Evolutionary conservation across 148 eudicot species (phyloP).

Genomic region (Gaultheria prostrata): DNA sequence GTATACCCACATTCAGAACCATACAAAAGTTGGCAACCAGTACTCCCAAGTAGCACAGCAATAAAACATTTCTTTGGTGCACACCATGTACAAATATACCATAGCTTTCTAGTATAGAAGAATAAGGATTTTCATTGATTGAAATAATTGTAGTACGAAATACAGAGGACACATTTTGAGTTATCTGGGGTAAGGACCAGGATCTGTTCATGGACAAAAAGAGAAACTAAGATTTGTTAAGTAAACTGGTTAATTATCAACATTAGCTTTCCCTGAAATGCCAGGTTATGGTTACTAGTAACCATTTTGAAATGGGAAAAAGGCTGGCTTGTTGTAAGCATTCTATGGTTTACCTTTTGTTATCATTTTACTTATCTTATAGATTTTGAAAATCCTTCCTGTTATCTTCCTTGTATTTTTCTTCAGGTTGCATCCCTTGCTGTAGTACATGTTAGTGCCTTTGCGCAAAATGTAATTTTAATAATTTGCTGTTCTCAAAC

Average conservation of each 20-base stretch:
- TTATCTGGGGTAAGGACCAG: not conserved
- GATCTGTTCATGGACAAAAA: not conserved
- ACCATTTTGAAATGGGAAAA: not conserved
- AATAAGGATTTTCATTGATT: not conserved
- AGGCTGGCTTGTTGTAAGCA: not conserved
- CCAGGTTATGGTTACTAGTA: not conserved
- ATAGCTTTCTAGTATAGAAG: not conserved
- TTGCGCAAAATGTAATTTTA: not conserved
- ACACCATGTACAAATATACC: not conserved
- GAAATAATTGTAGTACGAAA: not conserved
- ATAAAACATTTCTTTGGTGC: not conserved
- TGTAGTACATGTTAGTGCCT: not conserved
- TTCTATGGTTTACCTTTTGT: not conserved
- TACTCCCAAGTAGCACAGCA: not conserved
- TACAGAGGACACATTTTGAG: not conserved
- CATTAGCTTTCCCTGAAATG: not conserved
- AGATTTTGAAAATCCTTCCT: not conserved
- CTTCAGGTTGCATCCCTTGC: not conserved
- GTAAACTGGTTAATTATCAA: not conserved
- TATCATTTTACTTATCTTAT: not conserved
- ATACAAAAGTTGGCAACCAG: not conserved
- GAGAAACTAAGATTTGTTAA: slow-evolving; percentile 6
- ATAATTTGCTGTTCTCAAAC: slow-evolving; percentile 2
- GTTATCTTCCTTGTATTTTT: not conserved
- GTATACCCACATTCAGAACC: not conserved